Evolutionary conservation across 495 filamentous ascomycete genomes (phyloP), one percentile per base, ranked within the genome.

Genomic region (Daldinia grandis): DNA sequence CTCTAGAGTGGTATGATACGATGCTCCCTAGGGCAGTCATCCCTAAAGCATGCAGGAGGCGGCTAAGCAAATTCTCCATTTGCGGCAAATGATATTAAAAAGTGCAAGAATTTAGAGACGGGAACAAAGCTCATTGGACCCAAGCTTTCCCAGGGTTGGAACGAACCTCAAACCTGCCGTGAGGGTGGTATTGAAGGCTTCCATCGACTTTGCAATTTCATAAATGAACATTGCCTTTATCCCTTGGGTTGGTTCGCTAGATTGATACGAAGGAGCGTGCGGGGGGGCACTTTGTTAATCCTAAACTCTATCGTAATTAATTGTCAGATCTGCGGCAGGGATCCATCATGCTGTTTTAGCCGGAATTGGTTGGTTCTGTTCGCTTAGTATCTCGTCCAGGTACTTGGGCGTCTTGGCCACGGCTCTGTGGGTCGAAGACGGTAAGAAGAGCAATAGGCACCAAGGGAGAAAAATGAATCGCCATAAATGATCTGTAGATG

Each of bases 241-340:
- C 50, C 30, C 58, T 40, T 33, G 49, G 51, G 14, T 40, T 69
- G 60, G 59, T 58, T 67, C 54, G 38, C 54, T 49, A 56, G 68
- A 65, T 58, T 25, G 58, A 56, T 55, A 55, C 30, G 60, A 65
- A 61, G 50, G 57, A 64, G 37, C 62, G 40, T 69, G 66, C 71
- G 71, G 71, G 66, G 58, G 71, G 71, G 17, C 15, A 40, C 42
- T 64, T 69, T 73, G 62, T 73, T 30, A 73, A 73, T 66, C 54
- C 71, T 70, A 73, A 73, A 73, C 71, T 70, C 62, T 62, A 66
- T 73, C 66, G 66, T 73, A 69, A 66, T 66, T 56, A 63, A 59
- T 66, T 70, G 71, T 73, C 66, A 73, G 71, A 73, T 73, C 66
- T 70, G 62, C 71, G 30, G 33, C 66, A 73, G 71, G 71, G 71